Base-by-base conservation (phyloP, 352 stramenopile species). In the Globisporangium uncinulatum region DNA sequence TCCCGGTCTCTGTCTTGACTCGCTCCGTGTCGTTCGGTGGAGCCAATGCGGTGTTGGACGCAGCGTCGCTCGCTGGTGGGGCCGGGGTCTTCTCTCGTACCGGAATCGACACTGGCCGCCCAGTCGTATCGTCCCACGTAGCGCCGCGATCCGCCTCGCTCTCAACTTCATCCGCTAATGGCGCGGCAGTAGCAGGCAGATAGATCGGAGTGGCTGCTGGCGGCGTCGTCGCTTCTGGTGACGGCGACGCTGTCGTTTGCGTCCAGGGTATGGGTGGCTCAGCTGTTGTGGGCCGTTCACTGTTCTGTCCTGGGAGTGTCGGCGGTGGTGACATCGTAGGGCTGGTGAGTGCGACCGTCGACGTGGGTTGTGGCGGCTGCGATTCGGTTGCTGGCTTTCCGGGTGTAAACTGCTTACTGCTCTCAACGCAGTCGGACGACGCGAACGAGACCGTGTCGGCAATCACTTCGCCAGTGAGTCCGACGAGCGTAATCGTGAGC, bases 361-460 rank as follows among this genome's bases (percentile, higher is more conserved):
- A 13, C 29, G 3, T 3, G 1, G 34, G 48, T 29, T 29, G 24
- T 13, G 6, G 6, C n/a, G 13, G 48, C 24, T 54, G 48, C 11
- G 45, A 34, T 7, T 36, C 9, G 39, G 11, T 34, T 29, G 24
- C 56, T 5, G 32, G 34, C 6, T 52, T 43, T 29, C 61, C 65
- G 6, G 32, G 24, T 10, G 57, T 44, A 42, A 87, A 86, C 62
- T 89, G 79, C n/a, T 37, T 61, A 10, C 43, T 67, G 14, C 74
- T 74, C 9, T 83, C 59, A 0, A 77, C 76, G 49, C 79, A 89
- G 36, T 67, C 50, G 32, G 73, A 69, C 7, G 66, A 60, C 0
- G 57, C 61, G 14, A 92, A 61, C 31, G 78, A 86, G 49, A 92
- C 37, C 1, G 73, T 87, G 31, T 89, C 77, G 37, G 74, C 49